These are phyloP conservation scores for Backusella tarrabulga DNA, from an alignment of 192 early-diverging fungal species.

Conservation along the genomic window DNA sequence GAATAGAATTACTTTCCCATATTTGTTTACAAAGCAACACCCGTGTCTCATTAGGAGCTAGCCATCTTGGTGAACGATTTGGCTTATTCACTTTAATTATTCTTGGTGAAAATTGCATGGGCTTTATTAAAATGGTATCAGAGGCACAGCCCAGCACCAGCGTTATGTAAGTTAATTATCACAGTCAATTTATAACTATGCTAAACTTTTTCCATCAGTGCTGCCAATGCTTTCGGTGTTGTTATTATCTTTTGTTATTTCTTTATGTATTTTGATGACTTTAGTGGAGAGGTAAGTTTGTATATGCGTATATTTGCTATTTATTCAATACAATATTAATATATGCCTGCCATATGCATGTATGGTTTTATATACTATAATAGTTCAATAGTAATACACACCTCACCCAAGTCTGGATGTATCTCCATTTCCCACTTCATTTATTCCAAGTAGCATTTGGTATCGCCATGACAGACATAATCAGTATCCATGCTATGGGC, in stretches of 20 bases:
- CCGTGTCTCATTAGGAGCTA: slow-evolving; percentile 41
- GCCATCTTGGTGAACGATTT: slow-evolving; percentile 47
- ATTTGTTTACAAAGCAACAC: slow-evolving; percentile 34
- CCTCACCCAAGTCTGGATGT: slow-evolving; percentile 41
- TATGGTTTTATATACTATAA: neutral
- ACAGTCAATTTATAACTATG: neutral
- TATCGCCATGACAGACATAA: slow-evolving; percentile 45
- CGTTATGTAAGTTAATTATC: slow-evolving; percentile 29
- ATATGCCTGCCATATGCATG: neutral
- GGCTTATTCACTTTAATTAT: slow-evolving; percentile 50
- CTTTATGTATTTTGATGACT: slow-evolving; percentile 56
- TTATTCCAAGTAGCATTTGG: slow-evolving; percentile 48
- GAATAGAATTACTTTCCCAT: slow-evolving; percentile 38
- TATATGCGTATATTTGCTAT: neutral
- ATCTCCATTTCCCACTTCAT: slow-evolving; percentile 51
- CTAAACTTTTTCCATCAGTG: slow-evolving; percentile 1
- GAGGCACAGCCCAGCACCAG: slow-evolving; percentile 1
- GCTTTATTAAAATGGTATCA: slow-evolving; percentile 37
- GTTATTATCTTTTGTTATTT: slow-evolving; percentile 46
- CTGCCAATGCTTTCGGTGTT: slow-evolving; percentile 44
- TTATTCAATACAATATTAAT: neutral
- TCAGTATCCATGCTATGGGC: slow-evolving; percentile 27
- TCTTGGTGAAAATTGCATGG: slow-evolving; percentile 42
- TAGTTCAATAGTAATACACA: slow-evolving; percentile 21
- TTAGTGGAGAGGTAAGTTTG: slow-evolving; percentile 35